Evolutionary conservation across 345 rosid species (phyloP), one percentile per base, ranked within the genome.

Genomic region (Gossypium mustelinum): DNA sequence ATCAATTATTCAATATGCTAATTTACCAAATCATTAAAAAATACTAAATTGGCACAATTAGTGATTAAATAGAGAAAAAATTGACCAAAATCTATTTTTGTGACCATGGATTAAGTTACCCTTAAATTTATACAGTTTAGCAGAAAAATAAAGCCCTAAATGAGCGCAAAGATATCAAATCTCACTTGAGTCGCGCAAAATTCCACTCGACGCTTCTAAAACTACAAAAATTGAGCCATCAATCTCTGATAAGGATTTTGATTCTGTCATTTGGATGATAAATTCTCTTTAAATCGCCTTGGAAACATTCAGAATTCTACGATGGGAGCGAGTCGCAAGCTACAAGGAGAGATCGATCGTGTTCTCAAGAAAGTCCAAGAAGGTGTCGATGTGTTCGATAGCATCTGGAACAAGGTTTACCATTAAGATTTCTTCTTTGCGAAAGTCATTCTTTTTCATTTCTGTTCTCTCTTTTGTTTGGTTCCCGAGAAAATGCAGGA

Each of bases 301-400:
- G 17, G 56, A 52, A 65, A 41, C 66, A n/a, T 7, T 57, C 52
- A 43, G 56, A 34, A 56, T 66, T 75, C 47, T 57, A 75, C 70
- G 65, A 96, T 96, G 99, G 98, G 99, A 68, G 97, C 99, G 73
- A 96, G 99, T 52, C 92, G 99, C 24, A 96, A 96, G 85, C 85
- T 96, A 41, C 99, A 96, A 79, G 98, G 97, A 45, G 99, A 95
- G 89, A 96, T 96, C 86, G 98, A 96, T 90, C 92, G 98, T 65
- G 99, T 96, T 12, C 85, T 95, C 48, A 95, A 95, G 92, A 95
- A 92, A 86, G 99, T 96, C 56, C 98, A 96, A 66, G 98, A 96
- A 86, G 99, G 99, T 48, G 98, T 96, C 18, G 98, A 96, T 50
- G 94, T 93, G 60, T 96, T 93, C 78, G 99, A 96, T 68, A 85